phyloP scores from a whole-genome alignment of 257 asterid species.

The Solanum pinnatisectum region DNA sequence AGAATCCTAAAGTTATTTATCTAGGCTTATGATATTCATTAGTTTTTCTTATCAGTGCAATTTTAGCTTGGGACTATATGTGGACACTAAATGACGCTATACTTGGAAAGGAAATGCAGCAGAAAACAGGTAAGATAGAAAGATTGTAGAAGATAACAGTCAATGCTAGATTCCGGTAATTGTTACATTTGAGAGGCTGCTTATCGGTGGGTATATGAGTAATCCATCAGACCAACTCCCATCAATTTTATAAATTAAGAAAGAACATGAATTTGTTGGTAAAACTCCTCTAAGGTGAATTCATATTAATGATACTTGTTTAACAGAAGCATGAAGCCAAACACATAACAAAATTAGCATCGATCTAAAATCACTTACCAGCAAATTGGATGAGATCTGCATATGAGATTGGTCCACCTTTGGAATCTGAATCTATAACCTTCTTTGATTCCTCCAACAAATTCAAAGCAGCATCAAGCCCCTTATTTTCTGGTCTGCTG shows the following conservation, averaged over 20 bases:
- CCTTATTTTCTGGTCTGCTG: slow-evolving; percentile 87
- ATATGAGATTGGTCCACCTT: slow-evolving; percentile 83
- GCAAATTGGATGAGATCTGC: slow-evolving; percentile 79
- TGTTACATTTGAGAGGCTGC: not conserved
- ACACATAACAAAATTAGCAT: not conserved
- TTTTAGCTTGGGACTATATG: not conserved
- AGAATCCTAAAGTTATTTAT: not conserved
- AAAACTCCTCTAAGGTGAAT: not conserved
- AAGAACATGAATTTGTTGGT: not conserved
- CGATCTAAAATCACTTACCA: not conserved
- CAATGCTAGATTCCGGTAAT: not conserved
- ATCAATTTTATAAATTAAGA: not conserved
- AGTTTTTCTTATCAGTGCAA: not conserved
- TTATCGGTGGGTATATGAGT: not conserved
- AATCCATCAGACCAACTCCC: not conserved
- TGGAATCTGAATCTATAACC: slow-evolving; percentile 70
- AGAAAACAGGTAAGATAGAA: not conserved
- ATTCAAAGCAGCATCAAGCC: slow-evolving; percentile 51
- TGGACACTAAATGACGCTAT: not conserved
- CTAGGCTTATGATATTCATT: not conserved
- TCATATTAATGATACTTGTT: not conserved
- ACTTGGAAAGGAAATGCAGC: not conserved
- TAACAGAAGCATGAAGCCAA: not conserved
- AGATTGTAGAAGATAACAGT: not conserved
- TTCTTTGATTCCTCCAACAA: slow-evolving; percentile 74